Conservation (phyloP, 495 filamentous ascomycete genomes). For the Aspergillus incahuasiensis region DNA sequence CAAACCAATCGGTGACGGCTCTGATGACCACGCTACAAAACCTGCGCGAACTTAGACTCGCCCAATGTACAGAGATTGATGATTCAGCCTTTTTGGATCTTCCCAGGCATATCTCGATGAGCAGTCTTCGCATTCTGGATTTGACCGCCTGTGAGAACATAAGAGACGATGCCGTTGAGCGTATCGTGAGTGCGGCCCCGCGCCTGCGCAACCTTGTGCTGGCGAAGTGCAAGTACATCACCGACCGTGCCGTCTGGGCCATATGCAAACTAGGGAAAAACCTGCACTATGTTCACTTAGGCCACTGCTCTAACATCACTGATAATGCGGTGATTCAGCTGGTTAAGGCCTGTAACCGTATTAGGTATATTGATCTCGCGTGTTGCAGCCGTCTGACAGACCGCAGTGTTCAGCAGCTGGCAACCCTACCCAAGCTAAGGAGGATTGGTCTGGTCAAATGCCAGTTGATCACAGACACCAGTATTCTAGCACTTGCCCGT, state of each 20-base stretch:
- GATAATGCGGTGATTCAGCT: conserved; percentile 79
- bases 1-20: conserved; percentile 72
- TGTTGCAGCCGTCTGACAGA: conserved; percentile 93
- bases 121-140: conserved; percentile 88
- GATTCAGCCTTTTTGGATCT: conserved; percentile 82
- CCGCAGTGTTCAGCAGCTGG: conserved; percentile 75
- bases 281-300: conserved; percentile 90
- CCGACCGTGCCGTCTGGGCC: conserved; percentile 79
- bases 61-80: conserved; percentile 75
- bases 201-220: conserved; percentile 88
- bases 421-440: conserved; percentile 84
- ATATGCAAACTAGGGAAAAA: conserved; percentile 92
- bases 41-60: conserved; percentile 82
- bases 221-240: conserved; percentile 89
- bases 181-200: conserved; percentile 79
- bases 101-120: conserved; percentile 63
- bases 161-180: conserved; percentile 79
- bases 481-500: conserved; percentile 77
- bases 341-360: conserved; percentile 82
- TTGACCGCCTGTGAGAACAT: conserved; percentile 81
- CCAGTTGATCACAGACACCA: conserved; percentile 76
- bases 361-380: conserved; percentile 94
- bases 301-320: conserved; percentile 88
- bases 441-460: conserved; percentile 96
- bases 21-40: conserved; percentile 71